Evolutionary conservation across 768 basidiomycete species (phyloP).

Genomic region (Boletus barrowsii): DNA sequence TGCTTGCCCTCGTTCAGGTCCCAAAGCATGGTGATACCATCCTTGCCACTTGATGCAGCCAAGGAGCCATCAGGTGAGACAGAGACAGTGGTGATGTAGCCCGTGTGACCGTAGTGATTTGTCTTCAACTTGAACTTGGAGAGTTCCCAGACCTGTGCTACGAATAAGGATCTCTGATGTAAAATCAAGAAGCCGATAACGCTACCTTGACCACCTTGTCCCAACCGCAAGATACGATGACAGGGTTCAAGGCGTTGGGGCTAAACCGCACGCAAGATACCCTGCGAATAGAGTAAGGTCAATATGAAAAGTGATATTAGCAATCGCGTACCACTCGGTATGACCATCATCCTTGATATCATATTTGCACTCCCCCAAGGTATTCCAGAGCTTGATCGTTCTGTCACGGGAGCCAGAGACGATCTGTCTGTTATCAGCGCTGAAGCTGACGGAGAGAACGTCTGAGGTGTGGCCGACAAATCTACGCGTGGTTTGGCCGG

Average conservation of each 20-base stretch:
- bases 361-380: conserved; percentile 99
- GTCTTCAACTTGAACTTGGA: conserved; percentile 99
- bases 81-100: conserved; percentile 98
- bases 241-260: conserved; percentile 95
- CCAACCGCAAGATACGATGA: conserved; percentile 99
- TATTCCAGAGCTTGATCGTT: conserved; percentile 99
- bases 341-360: conserved; percentile 99
- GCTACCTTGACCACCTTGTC: conserved; percentile 99
- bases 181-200: conserved; percentile 2
- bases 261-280: conserved; percentile 99
- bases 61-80: conserved; percentile 99
- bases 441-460: conserved; percentile 98
- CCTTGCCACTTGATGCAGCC: conserved; percentile 98
- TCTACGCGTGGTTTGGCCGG: conserved; percentile 90
- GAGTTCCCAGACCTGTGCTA: conserved; percentile 95
- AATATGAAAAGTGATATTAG: not conserved
- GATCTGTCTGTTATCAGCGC: conserved; percentile 99
- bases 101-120: conserved; percentile 99
- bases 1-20: conserved; percentile 99
- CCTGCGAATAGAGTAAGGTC: conserved; percentile 42
- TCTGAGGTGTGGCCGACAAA: conserved; percentile 98
- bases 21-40: conserved; percentile 99
- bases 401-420: conserved; percentile 97
- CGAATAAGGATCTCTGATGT: conserved; percentile 12
- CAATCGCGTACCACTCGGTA: conserved; percentile 72